These are phyloP conservation scores for Thielaviopsis musarum DNA, from an alignment of 2,329 filamentous ascomycete genomes.

Conservation along the genomic window DNA sequence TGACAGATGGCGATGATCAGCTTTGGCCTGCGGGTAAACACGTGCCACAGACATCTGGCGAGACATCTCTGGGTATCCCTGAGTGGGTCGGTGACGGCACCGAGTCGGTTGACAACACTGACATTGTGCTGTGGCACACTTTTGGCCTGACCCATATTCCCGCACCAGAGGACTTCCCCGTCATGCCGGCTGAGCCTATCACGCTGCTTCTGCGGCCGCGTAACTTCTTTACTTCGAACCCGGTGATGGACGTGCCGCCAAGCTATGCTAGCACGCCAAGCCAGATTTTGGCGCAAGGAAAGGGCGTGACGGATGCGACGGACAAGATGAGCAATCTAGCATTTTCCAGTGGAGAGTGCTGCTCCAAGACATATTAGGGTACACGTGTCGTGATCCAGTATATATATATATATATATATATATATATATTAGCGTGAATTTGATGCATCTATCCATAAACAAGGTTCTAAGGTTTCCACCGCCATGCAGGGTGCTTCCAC, in stretches of 20 bases:
- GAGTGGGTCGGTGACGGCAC: slow-evolving; percentile 60
- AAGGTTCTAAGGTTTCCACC: slow-evolving; percentile 29
- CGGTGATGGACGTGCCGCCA: slow-evolving; percentile 64
- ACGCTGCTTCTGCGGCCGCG: slow-evolving; percentile 60
- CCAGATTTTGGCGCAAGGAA: slow-evolving; percentile 35
- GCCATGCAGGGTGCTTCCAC: slow-evolving; percentile 51
- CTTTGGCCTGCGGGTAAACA: slow-evolving; percentile 75
- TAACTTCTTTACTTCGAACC: slow-evolving; percentile 70
- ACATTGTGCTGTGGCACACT: slow-evolving; percentile 85
- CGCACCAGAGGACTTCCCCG: slow-evolving; percentile 73
- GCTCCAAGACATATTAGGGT: neutral
- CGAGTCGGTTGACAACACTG: slow-evolving; percentile 58
- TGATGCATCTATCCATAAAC: neutral
- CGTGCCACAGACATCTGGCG: slow-evolving; percentile 73
- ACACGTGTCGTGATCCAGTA: neutral
- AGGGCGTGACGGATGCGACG: slow-evolving; percentile 27
- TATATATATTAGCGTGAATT: neutral
- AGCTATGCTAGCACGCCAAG: slow-evolving; percentile 58
- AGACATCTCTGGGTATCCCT: slow-evolving; percentile 55
- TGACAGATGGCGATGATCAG: slow-evolving; percentile 56
- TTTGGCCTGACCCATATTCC: slow-evolving; percentile 88
- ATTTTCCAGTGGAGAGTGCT: neutral
- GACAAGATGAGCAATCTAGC: slow-evolving; percentile 31
- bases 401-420: neutral
- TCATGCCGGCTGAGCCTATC: slow-evolving; percentile 83